These are phyloP conservation scores for Corylus heterophylla DNA, from an alignment of 306 rosid species.

Conservation along the genomic window DNA sequence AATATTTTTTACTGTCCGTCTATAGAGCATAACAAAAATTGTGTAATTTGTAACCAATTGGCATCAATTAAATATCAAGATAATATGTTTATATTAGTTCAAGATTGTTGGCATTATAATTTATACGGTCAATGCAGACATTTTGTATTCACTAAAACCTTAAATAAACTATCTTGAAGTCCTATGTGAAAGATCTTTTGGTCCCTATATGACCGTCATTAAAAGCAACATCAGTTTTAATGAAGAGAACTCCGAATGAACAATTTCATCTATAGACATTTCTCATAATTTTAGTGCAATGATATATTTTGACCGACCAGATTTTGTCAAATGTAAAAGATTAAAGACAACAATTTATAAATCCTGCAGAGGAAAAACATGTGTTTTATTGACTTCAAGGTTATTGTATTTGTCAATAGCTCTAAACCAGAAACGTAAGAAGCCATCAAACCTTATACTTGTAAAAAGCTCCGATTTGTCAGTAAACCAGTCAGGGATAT, in stretches of 20 bases:
- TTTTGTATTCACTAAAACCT: neutral
- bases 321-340: neutral
- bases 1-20: conserved; percentile 96
- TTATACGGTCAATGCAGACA: neutral
- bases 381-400: neutral
- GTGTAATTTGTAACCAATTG: conserved; percentile 35
- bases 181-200: neutral
- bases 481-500: conserved; percentile 96
- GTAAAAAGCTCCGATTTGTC: conserved; percentile 91
- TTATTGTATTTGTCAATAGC: neutral
- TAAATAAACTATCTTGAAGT: neutral
- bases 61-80: conserved; percentile 15
- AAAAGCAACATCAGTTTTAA: neutral
- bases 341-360: neutral
- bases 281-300: neutral
- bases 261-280: neutral
- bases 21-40: conserved; percentile 40
- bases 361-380: conserved; percentile 1
- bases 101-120: conserved; percentile 1
- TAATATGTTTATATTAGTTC: neutral
- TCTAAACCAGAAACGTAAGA: conserved; percentile 16
- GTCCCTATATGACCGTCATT: neutral
- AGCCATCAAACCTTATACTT: conserved; percentile 74
- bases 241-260: neutral
- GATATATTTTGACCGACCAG: neutral